Evolutionary conservation across 2,329 filamentous ascomycete genomes (phyloP).

Genomic region (Metarhizium sp.): DNA sequence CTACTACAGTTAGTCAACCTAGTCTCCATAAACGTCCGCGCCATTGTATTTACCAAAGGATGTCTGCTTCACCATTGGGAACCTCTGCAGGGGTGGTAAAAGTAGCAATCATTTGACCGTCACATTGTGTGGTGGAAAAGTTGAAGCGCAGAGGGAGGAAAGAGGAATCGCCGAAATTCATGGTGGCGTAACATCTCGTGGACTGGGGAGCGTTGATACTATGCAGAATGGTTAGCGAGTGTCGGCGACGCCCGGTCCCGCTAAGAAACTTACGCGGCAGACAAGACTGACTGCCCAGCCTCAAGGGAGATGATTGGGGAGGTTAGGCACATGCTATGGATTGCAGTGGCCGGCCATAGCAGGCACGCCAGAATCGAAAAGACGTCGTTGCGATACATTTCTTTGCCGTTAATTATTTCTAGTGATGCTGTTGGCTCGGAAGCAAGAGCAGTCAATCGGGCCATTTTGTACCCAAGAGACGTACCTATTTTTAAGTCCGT

Average conservation of each 20-base stretch:
- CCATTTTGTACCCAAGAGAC: background rate
- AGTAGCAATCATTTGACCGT: background rate
- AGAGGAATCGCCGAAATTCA: slow-evolving; percentile 3
- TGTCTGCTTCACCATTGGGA: slow-evolving; percentile 4
- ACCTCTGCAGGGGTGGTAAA: slow-evolving; percentile 2
- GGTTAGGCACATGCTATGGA: slow-evolving; percentile 2
- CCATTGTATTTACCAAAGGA: slow-evolving; percentile 2
- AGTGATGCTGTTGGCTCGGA: background rate
- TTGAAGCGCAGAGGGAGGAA: slow-evolving; percentile 6
- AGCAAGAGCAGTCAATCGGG: background rate
- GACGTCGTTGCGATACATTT: background rate
- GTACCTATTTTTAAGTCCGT: background rate
- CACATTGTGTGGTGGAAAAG: slow-evolving; percentile 3
- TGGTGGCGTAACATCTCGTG: slow-evolving; percentile 5
- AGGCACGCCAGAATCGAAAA: background rate
- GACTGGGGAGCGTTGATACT: slow-evolving; percentile 1
- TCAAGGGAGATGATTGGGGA: background rate
- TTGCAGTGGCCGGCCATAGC: background rate
- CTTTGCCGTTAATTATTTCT: background rate
- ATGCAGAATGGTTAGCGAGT: background rate
- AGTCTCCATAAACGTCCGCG: background rate
- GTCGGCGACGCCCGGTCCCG: background rate
- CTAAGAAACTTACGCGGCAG: background rate
- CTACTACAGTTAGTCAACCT: slow-evolving; percentile 1
- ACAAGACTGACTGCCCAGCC: slow-evolving; percentile 1